These are phyloP conservation scores for Psilocybe cyanescens DNA, from an alignment of 768 basidiomycete species.

Conservation along the genomic window DNA sequence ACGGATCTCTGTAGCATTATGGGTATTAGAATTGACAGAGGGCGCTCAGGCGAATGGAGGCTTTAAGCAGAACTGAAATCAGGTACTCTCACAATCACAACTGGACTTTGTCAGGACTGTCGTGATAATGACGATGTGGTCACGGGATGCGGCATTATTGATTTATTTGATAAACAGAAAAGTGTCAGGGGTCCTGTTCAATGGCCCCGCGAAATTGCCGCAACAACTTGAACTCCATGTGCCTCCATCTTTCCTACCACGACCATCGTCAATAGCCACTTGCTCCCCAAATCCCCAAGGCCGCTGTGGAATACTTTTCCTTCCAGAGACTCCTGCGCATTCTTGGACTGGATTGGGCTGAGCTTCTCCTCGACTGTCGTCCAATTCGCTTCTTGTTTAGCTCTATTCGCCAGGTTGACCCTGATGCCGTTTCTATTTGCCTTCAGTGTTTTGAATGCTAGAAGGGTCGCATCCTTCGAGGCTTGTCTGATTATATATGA, in stretches of 20 bases:
- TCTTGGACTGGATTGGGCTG: too few species aligned
- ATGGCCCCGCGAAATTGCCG: slow-evolving; percentile 30
- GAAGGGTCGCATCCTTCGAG: too few species aligned
- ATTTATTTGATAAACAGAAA: not conserved
- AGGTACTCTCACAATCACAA: not conserved
- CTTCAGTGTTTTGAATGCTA: too few species aligned
- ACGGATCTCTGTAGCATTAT: slow-evolving; percentile 28
- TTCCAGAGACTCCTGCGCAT: too few species aligned
- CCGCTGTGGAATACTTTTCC: too few species aligned
- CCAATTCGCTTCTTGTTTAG: too few species aligned
- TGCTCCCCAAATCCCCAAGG: not conserved
- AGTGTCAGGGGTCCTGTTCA: slow-evolving; percentile 22
- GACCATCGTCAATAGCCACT: not conserved
- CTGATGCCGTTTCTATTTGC: too few species aligned
- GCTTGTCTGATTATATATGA: too few species aligned
- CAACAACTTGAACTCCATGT: slow-evolving; percentile 11
- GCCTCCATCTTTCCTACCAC: slow-evolving; percentile 3
- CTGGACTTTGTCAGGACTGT: not conserved
- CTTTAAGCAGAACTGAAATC: not conserved
- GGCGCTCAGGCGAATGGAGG: not conserved
- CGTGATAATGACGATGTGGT: slow-evolving; percentile 15
- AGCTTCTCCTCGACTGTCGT: too few species aligned
- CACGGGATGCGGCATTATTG: slow-evolving; percentile 12
- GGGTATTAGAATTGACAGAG: not conserved
- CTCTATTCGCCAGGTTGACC: too few species aligned